Evolutionary conservation across 805 yeast genomes (phyloP).

Genomic region (Pichia heedii): DNA sequence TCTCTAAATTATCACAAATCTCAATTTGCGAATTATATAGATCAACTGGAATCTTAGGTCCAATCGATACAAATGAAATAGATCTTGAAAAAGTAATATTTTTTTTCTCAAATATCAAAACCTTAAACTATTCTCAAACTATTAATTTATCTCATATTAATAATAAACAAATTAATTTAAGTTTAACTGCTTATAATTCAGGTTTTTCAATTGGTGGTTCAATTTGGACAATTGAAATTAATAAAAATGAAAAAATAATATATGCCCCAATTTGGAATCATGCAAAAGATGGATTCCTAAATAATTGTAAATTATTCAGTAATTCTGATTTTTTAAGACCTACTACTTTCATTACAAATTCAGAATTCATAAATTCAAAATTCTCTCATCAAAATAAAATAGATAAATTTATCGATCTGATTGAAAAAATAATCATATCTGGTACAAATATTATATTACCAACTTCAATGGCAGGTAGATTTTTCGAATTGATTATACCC

Average conservation of each 20-base stretch:
- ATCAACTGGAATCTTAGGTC: slow-evolving; percentile 66
- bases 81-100: slow-evolving; percentile 71
- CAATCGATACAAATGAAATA: slow-evolving; percentile 44
- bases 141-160: slow-evolving; percentile 26
- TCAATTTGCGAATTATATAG: slow-evolving; percentile 79
- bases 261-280: slow-evolving; percentile 96
- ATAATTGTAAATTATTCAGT: slow-evolving; percentile 47
- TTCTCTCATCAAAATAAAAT: slow-evolving; percentile 54
- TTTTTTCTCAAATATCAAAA: slow-evolving; percentile 60
- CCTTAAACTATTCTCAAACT: slow-evolving; percentile 75
- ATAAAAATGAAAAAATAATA: slow-evolving; percentile 69
- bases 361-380: slow-evolving; percentile 52
- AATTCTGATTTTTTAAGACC: slow-evolving; percentile 65
- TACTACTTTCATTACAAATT: slow-evolving; percentile 69
- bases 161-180: slow-evolving; percentile 54
- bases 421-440: slow-evolving; percentile 55
- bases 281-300: slow-evolving; percentile 75
- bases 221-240: slow-evolving; percentile 62
- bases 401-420: slow-evolving; percentile 51
- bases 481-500: slow-evolving; percentile 74
- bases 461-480: slow-evolving; percentile 69
- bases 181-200: slow-evolving; percentile 75
- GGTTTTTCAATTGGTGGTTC: slow-evolving; percentile 95
- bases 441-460: slow-evolving; percentile 84
- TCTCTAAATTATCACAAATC: slow-evolving; percentile 75